These are phyloP conservation scores for Alternaria sp. DNA, from an alignment of 2,329 filamentous ascomycete species.

Conservation along the genomic window DNA sequence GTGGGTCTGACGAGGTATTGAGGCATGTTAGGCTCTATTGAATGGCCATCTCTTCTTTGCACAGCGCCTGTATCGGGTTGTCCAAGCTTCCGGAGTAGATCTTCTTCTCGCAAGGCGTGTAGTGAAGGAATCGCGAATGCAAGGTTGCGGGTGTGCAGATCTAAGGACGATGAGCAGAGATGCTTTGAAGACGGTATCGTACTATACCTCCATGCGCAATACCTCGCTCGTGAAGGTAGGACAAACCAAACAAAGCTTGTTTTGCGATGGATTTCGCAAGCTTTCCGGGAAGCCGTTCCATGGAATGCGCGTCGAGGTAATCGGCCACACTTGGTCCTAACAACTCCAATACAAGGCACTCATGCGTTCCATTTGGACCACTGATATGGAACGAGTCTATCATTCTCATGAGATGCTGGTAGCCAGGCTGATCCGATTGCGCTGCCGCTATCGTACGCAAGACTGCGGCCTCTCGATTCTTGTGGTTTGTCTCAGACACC, in stretches of 20 bases:
- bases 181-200: neutral
- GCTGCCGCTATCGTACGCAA: slow-evolving; percentile 14
- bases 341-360: slow-evolving; percentile 54
- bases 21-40: slow-evolving; percentile 23
- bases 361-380: slow-evolving; percentile 55
- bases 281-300: slow-evolving; percentile 46
- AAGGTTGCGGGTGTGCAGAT: slow-evolving; percentile 38
- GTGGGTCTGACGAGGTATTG: slow-evolving; percentile 25
- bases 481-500: slow-evolving; percentile 10
- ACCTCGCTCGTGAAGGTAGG: slow-evolving; percentile 23
- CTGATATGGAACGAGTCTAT: slow-evolving; percentile 48
- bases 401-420: slow-evolving; percentile 44
- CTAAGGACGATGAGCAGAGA: slow-evolving; percentile 7
- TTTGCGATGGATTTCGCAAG: slow-evolving; percentile 48
- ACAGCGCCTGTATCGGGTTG: slow-evolving; percentile 20
- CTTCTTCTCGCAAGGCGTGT: slow-evolving; percentile 18
- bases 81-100: slow-evolving; percentile 26
- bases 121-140: slow-evolving; percentile 29
- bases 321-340: slow-evolving; percentile 51
- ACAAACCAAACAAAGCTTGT: slow-evolving; percentile 26
- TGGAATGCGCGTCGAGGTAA: slow-evolving; percentile 42
- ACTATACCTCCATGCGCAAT: slow-evolving; percentile 38
- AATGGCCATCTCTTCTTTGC: slow-evolving; percentile 24
- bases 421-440: slow-evolving; percentile 17
- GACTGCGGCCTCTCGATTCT: slow-evolving; percentile 21